These are phyloP conservation scores for Polychaeton citri DNA, from an alignment of 2,329 filamentous ascomycete genomes.

Conservation along the genomic window DNA sequence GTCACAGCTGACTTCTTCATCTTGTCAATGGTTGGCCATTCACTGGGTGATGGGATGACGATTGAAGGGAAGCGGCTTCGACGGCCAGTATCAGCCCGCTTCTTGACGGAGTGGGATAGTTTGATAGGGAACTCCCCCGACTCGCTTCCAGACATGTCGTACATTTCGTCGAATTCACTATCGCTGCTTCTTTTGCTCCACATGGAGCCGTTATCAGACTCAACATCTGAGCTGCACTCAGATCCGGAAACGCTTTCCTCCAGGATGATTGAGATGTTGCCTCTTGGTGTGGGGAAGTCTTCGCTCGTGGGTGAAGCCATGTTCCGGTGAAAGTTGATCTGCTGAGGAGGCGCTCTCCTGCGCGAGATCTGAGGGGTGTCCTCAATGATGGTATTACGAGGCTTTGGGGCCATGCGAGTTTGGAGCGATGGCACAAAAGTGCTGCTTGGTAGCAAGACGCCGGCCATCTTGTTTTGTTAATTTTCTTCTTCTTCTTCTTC, in stretches of 20 bases:
- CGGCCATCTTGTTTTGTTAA: slow-evolving; percentile 27
- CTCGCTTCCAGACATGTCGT: slow-evolving; percentile 75
- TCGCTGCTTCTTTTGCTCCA: slow-evolving; percentile 54
- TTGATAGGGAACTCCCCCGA: slow-evolving; percentile 40
- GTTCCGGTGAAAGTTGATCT: slow-evolving; percentile 21
- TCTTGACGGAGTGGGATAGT: slow-evolving; percentile 39
- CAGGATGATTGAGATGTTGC: slow-evolving; percentile 5
- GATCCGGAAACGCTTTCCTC: slow-evolving; percentile 9
- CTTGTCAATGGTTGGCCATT: slow-evolving; percentile 44
- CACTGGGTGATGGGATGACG: slow-evolving; percentile 44
- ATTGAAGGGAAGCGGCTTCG: slow-evolving; percentile 42
- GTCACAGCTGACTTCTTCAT: slow-evolving; percentile 26
- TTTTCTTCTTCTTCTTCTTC: too few relatives aligned
- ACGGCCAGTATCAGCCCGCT: slow-evolving; percentile 16
- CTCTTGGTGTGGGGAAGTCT: slow-evolving; percentile 60
- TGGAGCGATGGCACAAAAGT: slow-evolving; percentile 45
- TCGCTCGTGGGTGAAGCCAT: slow-evolving; percentile 34
- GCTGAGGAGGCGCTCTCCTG: slow-evolving; percentile 15
- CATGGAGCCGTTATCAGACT: slow-evolving; percentile 20
- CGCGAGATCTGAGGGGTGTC: slow-evolving; percentile 31
- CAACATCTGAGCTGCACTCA: slow-evolving; percentile 43
- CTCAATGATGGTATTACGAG: slow-evolving; percentile 54
- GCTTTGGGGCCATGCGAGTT: slow-evolving; percentile 29
- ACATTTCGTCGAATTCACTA: slow-evolving; percentile 74
- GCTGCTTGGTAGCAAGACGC: slow-evolving; percentile 34